Conservation (phyloP, 2,329 filamentous ascomycete species). For the Meredithiella fracta region DNA sequence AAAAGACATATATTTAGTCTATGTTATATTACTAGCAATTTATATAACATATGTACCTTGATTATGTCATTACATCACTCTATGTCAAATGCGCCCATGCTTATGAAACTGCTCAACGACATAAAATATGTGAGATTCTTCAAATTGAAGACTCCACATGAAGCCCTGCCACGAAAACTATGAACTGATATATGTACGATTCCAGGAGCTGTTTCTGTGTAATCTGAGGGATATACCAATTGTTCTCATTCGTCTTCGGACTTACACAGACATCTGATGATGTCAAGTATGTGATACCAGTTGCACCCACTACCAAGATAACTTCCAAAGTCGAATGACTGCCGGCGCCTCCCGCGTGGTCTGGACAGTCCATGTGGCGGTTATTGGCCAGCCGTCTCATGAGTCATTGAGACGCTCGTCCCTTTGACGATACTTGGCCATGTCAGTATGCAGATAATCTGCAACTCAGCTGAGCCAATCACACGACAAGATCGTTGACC, state of each 20-base stretch:
- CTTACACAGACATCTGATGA: background rate
- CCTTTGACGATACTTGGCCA: background rate
- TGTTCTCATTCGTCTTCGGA: background rate
- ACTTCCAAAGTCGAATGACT: background rate
- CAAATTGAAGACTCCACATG: no score
- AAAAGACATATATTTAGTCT: no score
- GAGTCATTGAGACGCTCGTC: slow-evolving; percentile 1
- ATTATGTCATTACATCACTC: background rate
- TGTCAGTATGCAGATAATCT: background rate
- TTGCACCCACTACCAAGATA: background rate
- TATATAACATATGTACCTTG: background rate
- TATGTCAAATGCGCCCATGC: no score
- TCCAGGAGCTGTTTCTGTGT: no score
- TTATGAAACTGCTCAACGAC: no score
- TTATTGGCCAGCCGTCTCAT: background rate
- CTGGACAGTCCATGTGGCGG: background rate
- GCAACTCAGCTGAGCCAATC: slow-evolving; percentile 5
- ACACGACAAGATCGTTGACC: background rate
- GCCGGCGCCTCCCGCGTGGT: background rate
- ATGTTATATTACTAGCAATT: no score
- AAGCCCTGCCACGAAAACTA: no score
- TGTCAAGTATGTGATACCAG: background rate
- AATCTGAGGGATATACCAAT: no score
- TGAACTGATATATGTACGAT: no score
- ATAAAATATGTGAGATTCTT: no score